phyloP scores from a whole-genome alignment of 306 rosid species.

The Trifolium subterraneum region DNA sequence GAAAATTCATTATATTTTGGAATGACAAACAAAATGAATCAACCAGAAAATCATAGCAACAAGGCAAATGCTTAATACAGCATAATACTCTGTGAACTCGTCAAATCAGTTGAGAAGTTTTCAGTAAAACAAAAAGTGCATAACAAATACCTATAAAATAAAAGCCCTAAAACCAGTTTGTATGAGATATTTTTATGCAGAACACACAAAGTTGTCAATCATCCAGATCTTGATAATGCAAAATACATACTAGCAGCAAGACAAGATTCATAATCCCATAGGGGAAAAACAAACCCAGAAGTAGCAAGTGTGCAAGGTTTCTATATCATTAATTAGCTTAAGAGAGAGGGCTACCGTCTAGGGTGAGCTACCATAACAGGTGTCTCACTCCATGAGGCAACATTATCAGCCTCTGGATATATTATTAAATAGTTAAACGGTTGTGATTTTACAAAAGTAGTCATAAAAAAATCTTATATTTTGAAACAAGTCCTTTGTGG shows the following conservation, averaged over 20 bases:
- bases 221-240: neutral
- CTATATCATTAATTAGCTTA: neutral
- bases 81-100: neutral
- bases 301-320: neutral
- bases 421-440: neutral
- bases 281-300: neutral
- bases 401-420: neutral
- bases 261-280: neutral
- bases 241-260: neutral
- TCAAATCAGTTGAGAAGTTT: neutral
- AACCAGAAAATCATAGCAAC: neutral
- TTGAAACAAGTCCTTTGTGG: neutral
- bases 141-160: neutral
- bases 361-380: neutral
- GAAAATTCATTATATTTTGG: neutral
- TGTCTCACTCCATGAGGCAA: neutral
- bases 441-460: neutral
- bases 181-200: neutral
- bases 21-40: neutral
- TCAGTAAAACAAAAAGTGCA: neutral
- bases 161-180: neutral
- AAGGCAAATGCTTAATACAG: neutral
- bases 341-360: neutral
- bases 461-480: neutral
- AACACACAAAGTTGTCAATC: constrained; percentile 1